These are phyloP conservation scores for Macrophomina phaseolina DNA, from an alignment of 2,329 filamentous ascomycete species.

Conservation along the genomic window DNA sequence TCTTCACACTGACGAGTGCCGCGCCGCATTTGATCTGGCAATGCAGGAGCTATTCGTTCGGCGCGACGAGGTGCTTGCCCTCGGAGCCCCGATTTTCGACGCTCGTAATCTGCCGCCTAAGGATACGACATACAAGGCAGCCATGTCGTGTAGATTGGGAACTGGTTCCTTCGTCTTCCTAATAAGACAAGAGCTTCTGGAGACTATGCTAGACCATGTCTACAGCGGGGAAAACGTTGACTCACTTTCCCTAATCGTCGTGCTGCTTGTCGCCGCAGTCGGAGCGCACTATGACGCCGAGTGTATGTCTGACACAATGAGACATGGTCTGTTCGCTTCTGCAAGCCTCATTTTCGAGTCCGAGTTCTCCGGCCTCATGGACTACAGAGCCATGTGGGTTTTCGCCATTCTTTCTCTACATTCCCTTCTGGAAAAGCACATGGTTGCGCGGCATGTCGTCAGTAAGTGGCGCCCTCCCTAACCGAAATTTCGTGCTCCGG, in stretches of 20 bases:
- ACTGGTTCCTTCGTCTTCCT: slow-evolving; percentile 46
- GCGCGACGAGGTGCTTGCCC: slow-evolving; percentile 38
- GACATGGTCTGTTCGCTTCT: slow-evolving; percentile 41
- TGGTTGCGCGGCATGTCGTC: slow-evolving; percentile 45
- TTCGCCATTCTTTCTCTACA: slow-evolving; percentile 44
- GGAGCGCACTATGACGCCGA: slow-evolving; percentile 46
- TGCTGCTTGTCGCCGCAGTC: slow-evolving; percentile 44
- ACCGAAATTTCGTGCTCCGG: neutral
- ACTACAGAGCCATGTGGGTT: slow-evolving; percentile 43
- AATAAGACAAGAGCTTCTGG: slow-evolving; percentile 40
- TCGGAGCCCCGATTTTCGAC: slow-evolving; percentile 36
- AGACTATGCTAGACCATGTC: slow-evolving; percentile 43
- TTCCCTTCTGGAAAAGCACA: slow-evolving; percentile 45
- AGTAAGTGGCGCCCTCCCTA: slow-evolving; percentile 34
- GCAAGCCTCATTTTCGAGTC: slow-evolving; percentile 43
- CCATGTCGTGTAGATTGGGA: slow-evolving; percentile 42
- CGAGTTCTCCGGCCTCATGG: slow-evolving; percentile 37
- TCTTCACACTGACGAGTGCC: slow-evolving; percentile 39
- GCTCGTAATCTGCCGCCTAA: slow-evolving; percentile 38
- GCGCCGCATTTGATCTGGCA: slow-evolving; percentile 43
- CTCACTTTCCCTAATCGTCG: slow-evolving; percentile 42
- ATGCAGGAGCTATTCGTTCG: slow-evolving; percentile 43
- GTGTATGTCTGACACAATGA: slow-evolving; percentile 40
- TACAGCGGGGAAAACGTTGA: slow-evolving; percentile 40
- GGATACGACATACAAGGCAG: slow-evolving; percentile 37